A percentile compares a stretch with the other conserved stretches of the same genome.
phyloP scores from a whole-genome alignment of 352 stramenopile species.

The Pythium insidiosum region DNA sequence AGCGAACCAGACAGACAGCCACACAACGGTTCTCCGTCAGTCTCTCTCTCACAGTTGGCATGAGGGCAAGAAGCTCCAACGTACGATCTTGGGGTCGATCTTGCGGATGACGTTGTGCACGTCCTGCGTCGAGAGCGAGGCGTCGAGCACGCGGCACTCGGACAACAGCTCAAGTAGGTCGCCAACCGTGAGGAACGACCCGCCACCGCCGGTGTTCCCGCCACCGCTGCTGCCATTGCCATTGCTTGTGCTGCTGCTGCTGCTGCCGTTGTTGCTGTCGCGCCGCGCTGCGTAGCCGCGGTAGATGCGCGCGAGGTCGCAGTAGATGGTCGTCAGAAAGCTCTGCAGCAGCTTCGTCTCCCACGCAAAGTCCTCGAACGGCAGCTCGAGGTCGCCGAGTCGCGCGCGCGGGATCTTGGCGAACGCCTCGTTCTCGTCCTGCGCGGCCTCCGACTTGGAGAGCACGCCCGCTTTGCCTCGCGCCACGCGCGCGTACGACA shows the following conservation, averaged over 20 bases:
- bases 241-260: no score
- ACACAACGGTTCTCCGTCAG: no score
- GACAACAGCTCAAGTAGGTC: conserved; percentile 50
- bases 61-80: no score
- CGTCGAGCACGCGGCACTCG: conserved; percentile 62
- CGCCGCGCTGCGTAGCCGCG: conserved; percentile 45
- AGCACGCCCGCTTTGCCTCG: conserved; percentile 58
- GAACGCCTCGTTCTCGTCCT: conserved; percentile 60
- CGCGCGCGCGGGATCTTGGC: conserved; percentile 36
- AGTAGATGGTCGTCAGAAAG: conserved; percentile 57
- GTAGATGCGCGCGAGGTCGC: conserved; percentile 70
- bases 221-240: no score
- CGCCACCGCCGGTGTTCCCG: no score
- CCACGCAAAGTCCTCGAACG: conserved; percentile 62
- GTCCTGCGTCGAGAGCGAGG: conserved; percentile 24
- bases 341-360: conserved; percentile 68
- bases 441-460: conserved; percentile 29
- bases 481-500: conserved; percentile 56
- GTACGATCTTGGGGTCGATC: conserved; percentile 38
- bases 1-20: no score
- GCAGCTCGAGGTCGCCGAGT: conserved; percentile 38
- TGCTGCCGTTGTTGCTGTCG: no score
- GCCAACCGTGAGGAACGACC: conserved; percentile 38
- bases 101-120: conserved; percentile 31
- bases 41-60: no score